phyloP scores from a whole-genome alignment of 139 green algal species.

The Mesostigma viride region DNA sequence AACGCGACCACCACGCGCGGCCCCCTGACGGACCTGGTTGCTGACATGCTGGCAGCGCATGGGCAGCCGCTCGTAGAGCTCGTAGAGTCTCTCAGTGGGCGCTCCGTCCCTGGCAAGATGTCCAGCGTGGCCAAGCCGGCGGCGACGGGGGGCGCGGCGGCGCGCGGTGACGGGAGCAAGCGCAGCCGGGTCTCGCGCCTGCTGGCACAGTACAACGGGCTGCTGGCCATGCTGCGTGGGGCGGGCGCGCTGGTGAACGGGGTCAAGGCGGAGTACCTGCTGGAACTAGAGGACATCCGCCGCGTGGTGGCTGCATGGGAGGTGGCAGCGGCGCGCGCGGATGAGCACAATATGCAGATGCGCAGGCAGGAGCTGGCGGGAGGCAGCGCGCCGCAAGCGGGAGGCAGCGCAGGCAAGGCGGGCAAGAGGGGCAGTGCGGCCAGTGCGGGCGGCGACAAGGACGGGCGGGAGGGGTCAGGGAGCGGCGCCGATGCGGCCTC shows the following conservation, averaged over 20 bases:
- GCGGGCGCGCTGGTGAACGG: not conserved
- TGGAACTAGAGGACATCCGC: not conserved
- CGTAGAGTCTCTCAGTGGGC: slow-evolving; percentile 53
- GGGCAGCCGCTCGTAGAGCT: slow-evolving; percentile 57
- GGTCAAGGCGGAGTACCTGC: not conserved
- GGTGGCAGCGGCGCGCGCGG: no score
- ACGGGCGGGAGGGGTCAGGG: no score
- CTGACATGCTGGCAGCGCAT: slow-evolving; percentile 35
- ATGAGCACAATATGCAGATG: no score
- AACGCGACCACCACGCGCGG: slow-evolving; percentile 33
- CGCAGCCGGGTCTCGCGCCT: not conserved
- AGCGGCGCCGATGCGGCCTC: no score
- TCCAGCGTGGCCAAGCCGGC: not conserved
- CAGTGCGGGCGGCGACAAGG: no score
- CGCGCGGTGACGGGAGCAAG: not conserved
- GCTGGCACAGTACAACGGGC: not conserved
- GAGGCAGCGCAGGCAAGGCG: no score
- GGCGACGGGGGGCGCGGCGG: not conserved
- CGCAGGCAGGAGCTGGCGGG: no score
- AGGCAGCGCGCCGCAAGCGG: no score
- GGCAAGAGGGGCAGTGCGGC: no score
- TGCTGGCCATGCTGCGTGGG: not conserved
- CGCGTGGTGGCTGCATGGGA: not conserved
- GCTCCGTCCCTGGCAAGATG: slow-evolving; percentile 22
- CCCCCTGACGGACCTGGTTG: slow-evolving; percentile 33